Conservation (phyloP, 179 eudicot species). For the Nepenthes alata region DNA sequence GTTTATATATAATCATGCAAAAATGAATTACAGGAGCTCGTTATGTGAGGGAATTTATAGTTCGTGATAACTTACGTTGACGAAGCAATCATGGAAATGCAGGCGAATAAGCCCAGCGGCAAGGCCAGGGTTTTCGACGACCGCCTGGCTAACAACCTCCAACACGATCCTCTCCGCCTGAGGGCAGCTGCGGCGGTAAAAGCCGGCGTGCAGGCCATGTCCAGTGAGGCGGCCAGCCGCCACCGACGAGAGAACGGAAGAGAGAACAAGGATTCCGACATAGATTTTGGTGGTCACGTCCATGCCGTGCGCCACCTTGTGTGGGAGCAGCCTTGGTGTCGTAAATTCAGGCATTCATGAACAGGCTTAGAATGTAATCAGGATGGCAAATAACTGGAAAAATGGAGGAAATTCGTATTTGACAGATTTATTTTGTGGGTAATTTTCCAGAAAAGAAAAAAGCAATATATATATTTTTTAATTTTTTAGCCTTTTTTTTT, state of each 20-base stretch:
- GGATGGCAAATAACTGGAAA: too few species aligned
- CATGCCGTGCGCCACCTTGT: neutral
- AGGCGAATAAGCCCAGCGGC: constrained; percentile 15
- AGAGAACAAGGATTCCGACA: neutral
- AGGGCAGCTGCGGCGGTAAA: constrained; percentile 14
- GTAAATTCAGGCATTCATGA: too few species aligned
- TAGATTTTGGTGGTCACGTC: neutral
- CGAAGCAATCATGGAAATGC: constrained; percentile 20
- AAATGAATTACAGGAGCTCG: too few species aligned
- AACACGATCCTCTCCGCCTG: constrained; percentile 9
- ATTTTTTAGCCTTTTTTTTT: too few species aligned
- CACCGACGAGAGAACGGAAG: neutral
- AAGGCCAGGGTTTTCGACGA: constrained; percentile 1
- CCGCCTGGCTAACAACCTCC: neutral
- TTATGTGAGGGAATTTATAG: too few species aligned
- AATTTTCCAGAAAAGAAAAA: too few species aligned
- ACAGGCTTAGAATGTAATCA: too few species aligned
- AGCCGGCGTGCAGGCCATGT: neutral
- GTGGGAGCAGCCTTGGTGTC: too few species aligned
- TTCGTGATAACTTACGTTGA: constrained; percentile 11
- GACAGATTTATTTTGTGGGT: too few species aligned
- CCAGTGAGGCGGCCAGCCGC: neutral
- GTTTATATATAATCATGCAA: too few species aligned
- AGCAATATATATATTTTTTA: too few species aligned
- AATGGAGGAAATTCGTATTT: too few species aligned